These are phyloP conservation scores for Beauveria rudraprayagi DNA, from an alignment of 2,329 filamentous ascomycete species.

Conservation along the genomic window DNA sequence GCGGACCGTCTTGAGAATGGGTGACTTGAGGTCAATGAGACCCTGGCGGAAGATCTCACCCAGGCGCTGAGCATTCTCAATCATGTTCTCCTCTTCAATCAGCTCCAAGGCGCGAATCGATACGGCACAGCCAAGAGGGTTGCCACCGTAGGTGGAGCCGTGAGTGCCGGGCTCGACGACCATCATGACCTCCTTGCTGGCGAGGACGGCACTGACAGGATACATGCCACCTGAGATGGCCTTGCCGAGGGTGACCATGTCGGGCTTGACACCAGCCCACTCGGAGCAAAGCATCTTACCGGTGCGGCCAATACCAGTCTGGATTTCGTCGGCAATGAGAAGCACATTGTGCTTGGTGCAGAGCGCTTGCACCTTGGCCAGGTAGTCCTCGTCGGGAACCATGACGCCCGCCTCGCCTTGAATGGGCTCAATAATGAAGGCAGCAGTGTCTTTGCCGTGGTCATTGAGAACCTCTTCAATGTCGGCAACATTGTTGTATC, in stretches of 20 bases:
- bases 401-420: slow-evolving; percentile 97
- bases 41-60: slow-evolving; percentile 79
- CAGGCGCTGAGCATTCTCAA: slow-evolving; percentile 70
- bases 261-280: slow-evolving; percentile 92
- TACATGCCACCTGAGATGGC: slow-evolving; percentile 98
- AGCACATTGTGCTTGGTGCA: slow-evolving; percentile 95
- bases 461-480: slow-evolving; percentile 70
- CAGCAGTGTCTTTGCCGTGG: slow-evolving; percentile 78
- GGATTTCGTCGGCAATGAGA: slow-evolving; percentile 96
- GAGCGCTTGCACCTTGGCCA: slow-evolving; percentile 68
- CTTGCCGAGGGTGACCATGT: slow-evolving; percentile 91
- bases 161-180: slow-evolving; percentile 94
- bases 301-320: slow-evolving; percentile 93
- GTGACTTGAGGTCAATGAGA: slow-evolving; percentile 64
- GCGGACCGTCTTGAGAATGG: slow-evolving; percentile 73
- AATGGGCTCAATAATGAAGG: slow-evolving; percentile 92
- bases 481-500: slow-evolving; percentile 79
- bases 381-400: slow-evolving; percentile 84
- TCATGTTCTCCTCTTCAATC: slow-evolving; percentile 83
- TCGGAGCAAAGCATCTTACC: slow-evolving; percentile 90
- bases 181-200: slow-evolving; percentile 85
- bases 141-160: slow-evolving; percentile 96
- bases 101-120: slow-evolving; percentile 93
- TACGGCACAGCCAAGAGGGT: slow-evolving; percentile 89
- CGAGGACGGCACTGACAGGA: slow-evolving; percentile 89